Evolutionary conservation across 2,329 filamentous ascomycete genomes (phyloP).

Genomic region (Colletotrichum godetiae): DNA sequence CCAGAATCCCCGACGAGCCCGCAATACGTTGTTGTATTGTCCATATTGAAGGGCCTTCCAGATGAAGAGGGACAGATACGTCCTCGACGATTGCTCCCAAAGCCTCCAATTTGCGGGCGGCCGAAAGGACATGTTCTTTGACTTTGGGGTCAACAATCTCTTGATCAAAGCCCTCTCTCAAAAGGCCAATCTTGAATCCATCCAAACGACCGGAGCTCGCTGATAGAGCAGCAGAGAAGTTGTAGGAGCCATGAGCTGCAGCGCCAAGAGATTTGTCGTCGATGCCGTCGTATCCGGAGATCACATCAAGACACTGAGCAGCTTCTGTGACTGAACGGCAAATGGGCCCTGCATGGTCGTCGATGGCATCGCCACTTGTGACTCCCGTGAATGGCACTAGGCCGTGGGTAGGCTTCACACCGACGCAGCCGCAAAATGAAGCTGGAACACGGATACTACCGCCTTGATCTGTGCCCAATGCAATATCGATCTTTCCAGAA

Average conservation of each 20-base stretch:
- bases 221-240: constrained; percentile 39
- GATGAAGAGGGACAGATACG: constrained; percentile 61
- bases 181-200: constrained; percentile 53
- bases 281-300: constrained; percentile 60
- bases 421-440: constrained; percentile 52
- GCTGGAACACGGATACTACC: constrained; percentile 59
- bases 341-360: constrained; percentile 62
- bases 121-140: constrained; percentile 52
- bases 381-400: constrained; percentile 64
- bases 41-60: constrained; percentile 61
- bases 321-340: constrained; percentile 52
- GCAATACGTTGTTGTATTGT: constrained; percentile 59
- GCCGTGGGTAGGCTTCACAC: constrained; percentile 63
- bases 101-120: constrained; percentile 51
- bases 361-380: constrained; percentile 58
- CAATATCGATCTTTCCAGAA: constrained; percentile 54
- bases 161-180: constrained; percentile 57
- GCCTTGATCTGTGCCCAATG: constrained; percentile 60
- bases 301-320: constrained; percentile 55
- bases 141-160: constrained; percentile 52
- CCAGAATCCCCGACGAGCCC: constrained; percentile 54
- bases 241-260: constrained; percentile 42
- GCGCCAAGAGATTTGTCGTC: constrained; percentile 56
- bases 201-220: constrained; percentile 39
- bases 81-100: constrained; percentile 62